phyloP scores from a whole-genome alignment of 2,329 filamentous ascomycete genomes.

The Alternaria longipes region DNA sequence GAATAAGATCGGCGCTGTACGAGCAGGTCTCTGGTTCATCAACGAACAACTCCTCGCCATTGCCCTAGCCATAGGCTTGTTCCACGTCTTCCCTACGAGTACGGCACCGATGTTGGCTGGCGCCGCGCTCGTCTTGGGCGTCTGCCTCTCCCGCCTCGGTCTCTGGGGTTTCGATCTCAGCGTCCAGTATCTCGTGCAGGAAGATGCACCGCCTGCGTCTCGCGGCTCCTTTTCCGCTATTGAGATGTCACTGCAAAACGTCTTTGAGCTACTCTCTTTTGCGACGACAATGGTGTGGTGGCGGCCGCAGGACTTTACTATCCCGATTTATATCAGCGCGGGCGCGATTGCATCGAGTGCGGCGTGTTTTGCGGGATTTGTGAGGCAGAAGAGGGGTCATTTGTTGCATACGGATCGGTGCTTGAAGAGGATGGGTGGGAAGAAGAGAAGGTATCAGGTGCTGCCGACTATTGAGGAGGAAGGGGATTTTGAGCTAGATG shows the following conservation, averaged over 20 bases:
- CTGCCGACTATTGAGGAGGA: conserved; percentile 38
- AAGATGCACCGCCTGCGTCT: conserved; percentile 49
- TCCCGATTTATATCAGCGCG: conserved; percentile 68
- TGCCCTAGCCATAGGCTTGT: conserved; percentile 51
- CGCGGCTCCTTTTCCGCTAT: conserved; percentile 75
- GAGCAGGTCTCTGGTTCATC: conserved; percentile 76
- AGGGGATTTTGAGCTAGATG: conserved; percentile 18
- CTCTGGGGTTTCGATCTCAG: conserved; percentile 60
- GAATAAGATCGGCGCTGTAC: conserved; percentile 59
- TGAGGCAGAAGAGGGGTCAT: conserved; percentile 67
- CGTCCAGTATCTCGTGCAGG: conserved; percentile 58
- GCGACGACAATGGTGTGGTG: conserved; percentile 71
- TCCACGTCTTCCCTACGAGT: conserved; percentile 33
- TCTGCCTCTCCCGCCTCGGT: conserved; percentile 54
- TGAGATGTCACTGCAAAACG: conserved; percentile 73
- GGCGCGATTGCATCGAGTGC: conserved; percentile 61
- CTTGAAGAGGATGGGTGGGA: conserved; percentile 28
- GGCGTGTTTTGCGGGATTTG: conserved; percentile 64
- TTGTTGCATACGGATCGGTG: conserved; percentile 38
- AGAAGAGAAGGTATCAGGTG: conserved; percentile 27
- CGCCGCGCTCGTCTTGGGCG: conserved; percentile 48
- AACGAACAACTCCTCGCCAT: conserved; percentile 71
- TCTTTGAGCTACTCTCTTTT: conserved; percentile 75
- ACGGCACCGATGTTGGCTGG: conserved; percentile 33
- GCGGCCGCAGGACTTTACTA: conserved; percentile 70